phyloP scores from a whole-genome alignment of 2,329 filamentous ascomycete species.

The Colletotrichum kahawae region DNA sequence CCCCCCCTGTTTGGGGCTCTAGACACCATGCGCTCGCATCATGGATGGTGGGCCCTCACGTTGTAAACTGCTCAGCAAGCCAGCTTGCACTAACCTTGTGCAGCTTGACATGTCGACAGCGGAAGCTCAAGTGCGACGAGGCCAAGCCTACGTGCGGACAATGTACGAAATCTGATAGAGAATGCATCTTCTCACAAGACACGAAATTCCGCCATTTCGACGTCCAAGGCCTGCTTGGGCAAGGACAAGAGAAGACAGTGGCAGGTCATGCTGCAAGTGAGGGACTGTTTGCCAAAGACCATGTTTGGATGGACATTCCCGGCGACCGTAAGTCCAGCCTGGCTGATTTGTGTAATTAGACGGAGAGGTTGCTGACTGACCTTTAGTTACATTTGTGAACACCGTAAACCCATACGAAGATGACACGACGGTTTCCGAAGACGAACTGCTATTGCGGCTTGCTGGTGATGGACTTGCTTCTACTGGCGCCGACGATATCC shows the following conservation, averaged over 20 bases:
- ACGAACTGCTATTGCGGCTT: not conserved
- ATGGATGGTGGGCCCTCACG: not conserved
- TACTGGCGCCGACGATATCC: not conserved
- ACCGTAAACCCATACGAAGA: not conserved
- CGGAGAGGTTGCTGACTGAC: not conserved
- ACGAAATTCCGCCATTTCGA: not conserved
- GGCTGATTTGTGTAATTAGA: not conserved
- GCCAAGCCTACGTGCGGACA: constrained; percentile 25
- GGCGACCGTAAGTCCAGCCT: not conserved
- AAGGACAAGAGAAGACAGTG: not conserved
- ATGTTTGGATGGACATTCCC: not conserved
- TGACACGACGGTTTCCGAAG: not conserved
- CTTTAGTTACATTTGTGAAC: not conserved
- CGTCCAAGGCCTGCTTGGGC: not conserved
- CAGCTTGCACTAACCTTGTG: not conserved
- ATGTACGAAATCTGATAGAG: constrained; percentile 23
- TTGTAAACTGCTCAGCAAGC: not conserved
- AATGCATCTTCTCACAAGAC: not conserved
- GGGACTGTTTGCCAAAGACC: not conserved
- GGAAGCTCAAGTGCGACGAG: constrained; percentile 33
- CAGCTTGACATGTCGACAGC: constrained; percentile 11
- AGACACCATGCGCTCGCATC: not conserved
- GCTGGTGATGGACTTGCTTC: not conserved
- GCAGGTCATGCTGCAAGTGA: not conserved
- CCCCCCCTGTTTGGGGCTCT: not conserved